phyloP scores from a whole-genome alignment of 352 stramenopile genomes.

The Phytophthora boehmeriae region DNA sequence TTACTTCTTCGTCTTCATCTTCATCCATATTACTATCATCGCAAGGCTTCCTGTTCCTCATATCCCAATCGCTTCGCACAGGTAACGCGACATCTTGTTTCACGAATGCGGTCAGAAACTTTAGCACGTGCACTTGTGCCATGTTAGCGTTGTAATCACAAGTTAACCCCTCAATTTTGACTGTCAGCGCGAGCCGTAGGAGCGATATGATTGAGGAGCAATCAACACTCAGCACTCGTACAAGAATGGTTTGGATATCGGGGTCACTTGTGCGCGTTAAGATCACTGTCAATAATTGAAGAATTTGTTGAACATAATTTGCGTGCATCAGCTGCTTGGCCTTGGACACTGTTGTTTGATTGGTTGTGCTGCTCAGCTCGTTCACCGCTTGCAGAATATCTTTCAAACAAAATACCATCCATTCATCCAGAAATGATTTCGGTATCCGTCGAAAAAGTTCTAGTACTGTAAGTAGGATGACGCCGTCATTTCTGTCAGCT shows the following conservation, averaged over 20 bases:
- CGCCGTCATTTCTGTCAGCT: slow-evolving; percentile 1
- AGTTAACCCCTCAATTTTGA: background rate
- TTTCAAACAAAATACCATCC: slow-evolving; percentile 52
- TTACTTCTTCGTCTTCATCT: slow-evolving; percentile 49
- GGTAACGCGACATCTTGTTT: slow-evolving; percentile 44
- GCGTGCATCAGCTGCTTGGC: slow-evolving; percentile 10
- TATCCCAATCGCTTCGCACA: slow-evolving; percentile 21
- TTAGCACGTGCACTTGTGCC: slow-evolving; percentile 34
- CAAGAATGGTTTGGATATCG: slow-evolving; percentile 50
- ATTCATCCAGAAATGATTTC: slow-evolving; percentile 50
- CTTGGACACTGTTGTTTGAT: slow-evolving; percentile 6
- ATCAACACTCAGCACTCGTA: slow-evolving; percentile 36
- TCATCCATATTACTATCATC: slow-evolving; percentile 21
- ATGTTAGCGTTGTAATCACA: slow-evolving; percentile 5
- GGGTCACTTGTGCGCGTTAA: slow-evolving; percentile 43
- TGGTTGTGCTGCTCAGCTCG: slow-evolving; percentile 33
- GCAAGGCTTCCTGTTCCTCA: slow-evolving; percentile 10
- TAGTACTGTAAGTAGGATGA: slow-evolving; percentile 29
- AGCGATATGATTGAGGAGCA: slow-evolving; percentile 33
- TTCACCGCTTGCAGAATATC: slow-evolving; percentile 48
- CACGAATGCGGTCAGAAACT: slow-evolving; percentile 45
- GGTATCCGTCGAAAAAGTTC: slow-evolving; percentile 52
- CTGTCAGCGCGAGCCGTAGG: slow-evolving; percentile 27
- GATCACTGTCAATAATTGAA: slow-evolving; percentile 42
- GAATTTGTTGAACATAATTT: slow-evolving; percentile 29